phyloP scores from a whole-genome alignment of 176 grass and related monocot genomes.

The Carex kokanica region DNA sequence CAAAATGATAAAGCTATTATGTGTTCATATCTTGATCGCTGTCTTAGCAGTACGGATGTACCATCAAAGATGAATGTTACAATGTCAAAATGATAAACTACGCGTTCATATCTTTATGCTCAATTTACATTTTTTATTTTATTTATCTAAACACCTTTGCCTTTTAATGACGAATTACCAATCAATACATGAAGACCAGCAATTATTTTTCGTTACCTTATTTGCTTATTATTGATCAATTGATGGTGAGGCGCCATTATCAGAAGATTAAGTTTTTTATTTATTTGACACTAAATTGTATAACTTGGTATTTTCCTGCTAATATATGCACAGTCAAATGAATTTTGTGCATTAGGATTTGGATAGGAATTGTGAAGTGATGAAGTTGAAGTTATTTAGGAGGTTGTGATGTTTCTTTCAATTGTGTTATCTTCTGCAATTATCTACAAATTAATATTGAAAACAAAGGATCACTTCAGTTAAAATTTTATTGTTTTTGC shows the following conservation, averaged over 20 bases:
- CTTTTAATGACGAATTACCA: neutral
- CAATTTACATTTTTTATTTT: neutral
- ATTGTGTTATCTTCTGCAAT: neutral
- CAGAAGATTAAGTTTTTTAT: neutral
- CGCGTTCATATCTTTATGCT: neutral
- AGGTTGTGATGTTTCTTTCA: constrained; percentile 2
- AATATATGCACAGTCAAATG: neutral
- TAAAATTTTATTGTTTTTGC: neutral
- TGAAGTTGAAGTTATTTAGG: neutral
- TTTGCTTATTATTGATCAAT: neutral
- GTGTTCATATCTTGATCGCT: neutral
- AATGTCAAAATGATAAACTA: neutral
- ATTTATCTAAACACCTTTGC: neutral
- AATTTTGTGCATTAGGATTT: neutral
- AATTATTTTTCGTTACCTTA: neutral
- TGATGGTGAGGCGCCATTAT: neutral
- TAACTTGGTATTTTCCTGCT: neutral
- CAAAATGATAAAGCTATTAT: neutral
- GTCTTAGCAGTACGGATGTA: no score
- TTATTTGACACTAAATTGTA: neutral
- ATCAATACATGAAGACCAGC: neutral
- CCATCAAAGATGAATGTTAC: neutral
- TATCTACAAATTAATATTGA: neutral
- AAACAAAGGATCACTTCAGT: neutral
- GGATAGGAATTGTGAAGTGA: neutral